Conservation (phyloP, 768 basidiomycete genomes). For the Panellus pusillus region DNA sequence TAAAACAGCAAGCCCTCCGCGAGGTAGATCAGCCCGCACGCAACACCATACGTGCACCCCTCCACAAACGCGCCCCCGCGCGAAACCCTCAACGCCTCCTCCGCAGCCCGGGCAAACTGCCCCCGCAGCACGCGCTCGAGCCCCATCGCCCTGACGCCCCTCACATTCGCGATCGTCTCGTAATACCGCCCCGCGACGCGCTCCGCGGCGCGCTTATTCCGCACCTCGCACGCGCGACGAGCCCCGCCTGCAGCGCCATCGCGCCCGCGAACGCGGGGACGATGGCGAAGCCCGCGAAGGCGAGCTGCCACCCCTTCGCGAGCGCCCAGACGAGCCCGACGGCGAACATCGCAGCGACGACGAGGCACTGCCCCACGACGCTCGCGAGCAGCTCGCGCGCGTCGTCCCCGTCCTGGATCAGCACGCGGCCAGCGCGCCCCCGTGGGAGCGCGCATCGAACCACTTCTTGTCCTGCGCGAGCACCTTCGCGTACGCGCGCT, state of each 20-base stretch:
- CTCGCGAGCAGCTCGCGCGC: constrained; percentile 73
- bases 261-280: constrained; percentile 78
- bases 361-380: constrained; percentile 68
- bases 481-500: constrained; percentile 53
- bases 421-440: constrained; percentile 66
- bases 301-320: constrained; percentile 87
- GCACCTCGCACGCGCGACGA: constrained; percentile 70
- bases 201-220: constrained; percentile 87
- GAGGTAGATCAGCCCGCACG: constrained; percentile 80
- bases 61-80: constrained; percentile 79
- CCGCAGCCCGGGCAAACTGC: constrained; percentile 66
- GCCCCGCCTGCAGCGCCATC: constrained; percentile 72
- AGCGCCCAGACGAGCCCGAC: constrained; percentile 91
- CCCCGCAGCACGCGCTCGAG: constrained; percentile 69
- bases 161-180: constrained; percentile 82
- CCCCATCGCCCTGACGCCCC: constrained; percentile 85
- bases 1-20: constrained; percentile 92
- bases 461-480: constrained; percentile 82
- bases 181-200: constrained; percentile 83
- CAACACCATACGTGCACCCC: constrained; percentile 78
- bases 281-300: constrained; percentile 84
- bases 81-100: constrained; percentile 63
- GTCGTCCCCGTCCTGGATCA: constrained; percentile 91
- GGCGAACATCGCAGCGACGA: constrained; percentile 77
- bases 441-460: constrained; percentile 73